A percentile compares a stretch with the other conserved stretches of the same genome.
Evolutionary conservation across 768 basidiomycete species (phyloP).

Genomic region (Trametes maxima): DNA sequence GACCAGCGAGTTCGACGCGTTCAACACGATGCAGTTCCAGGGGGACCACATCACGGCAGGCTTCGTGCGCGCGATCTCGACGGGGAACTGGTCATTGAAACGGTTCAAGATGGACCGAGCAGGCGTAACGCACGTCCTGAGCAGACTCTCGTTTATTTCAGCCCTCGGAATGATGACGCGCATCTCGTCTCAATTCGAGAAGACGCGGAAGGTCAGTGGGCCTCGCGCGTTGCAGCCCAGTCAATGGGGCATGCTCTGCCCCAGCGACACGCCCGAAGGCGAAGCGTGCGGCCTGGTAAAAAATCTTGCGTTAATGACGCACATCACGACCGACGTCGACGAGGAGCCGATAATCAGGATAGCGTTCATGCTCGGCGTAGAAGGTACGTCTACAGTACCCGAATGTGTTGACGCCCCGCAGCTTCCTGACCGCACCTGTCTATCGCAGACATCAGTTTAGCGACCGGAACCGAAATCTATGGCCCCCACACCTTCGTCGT

Average conservation of each 20-base stretch:
- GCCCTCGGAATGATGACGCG: slow-evolving; percentile 99
- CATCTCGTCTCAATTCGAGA: slow-evolving; percentile 98
- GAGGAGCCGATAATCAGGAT: slow-evolving; percentile 91
- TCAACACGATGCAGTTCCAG: slow-evolving; percentile 92
- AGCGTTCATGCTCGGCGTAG: slow-evolving; percentile 94
- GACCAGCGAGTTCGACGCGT: slow-evolving; percentile 92
- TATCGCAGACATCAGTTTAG: slow-evolving; percentile 77
- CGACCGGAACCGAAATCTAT: slow-evolving; percentile 96
- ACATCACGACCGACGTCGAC: slow-evolving; percentile 98
- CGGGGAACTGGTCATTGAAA: slow-evolving; percentile 98
- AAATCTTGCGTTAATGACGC: slow-evolving; percentile 98
- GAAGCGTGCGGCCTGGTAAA: slow-evolving; percentile 99
- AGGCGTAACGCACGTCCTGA: slow-evolving; percentile 96
- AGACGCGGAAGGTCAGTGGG: slow-evolving; percentile 97
- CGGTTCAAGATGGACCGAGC: slow-evolving; percentile 99
- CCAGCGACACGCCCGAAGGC: slow-evolving; percentile 98
- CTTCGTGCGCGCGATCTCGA: slow-evolving; percentile 96
- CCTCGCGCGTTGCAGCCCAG: slow-evolving; percentile 95
- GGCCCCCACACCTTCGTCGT: slow-evolving; percentile 91
- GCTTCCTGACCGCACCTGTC: slow-evolving; percentile 18
- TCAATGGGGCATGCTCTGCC: slow-evolving; percentile 99
- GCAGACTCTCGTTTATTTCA: slow-evolving; percentile 92
- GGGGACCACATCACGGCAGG: slow-evolving; percentile 96
- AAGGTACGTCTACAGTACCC: slow-evolving; percentile 57
- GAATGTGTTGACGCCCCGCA: not conserved